A percentile compares a stretch with the other conserved stretches of the same genome.
Conservation (phyloP, 2,329 filamentous ascomycete genomes). For the Exophiala oligosperma region DNA sequence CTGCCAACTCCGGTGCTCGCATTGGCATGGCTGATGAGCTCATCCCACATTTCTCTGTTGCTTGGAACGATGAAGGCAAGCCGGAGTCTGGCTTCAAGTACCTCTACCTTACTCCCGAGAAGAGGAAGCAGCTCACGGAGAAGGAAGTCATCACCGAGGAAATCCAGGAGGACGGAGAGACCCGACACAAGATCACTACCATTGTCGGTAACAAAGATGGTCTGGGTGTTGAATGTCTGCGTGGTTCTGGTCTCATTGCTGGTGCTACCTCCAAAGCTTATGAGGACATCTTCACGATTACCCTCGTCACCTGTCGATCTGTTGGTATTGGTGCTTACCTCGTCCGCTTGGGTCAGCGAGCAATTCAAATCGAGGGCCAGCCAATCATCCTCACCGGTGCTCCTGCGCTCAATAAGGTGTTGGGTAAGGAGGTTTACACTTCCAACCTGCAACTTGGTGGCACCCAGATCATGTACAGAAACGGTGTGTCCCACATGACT, state of each 20-base stretch:
- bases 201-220: slow-evolving; percentile 92
- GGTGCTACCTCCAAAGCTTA: slow-evolving; percentile 96
- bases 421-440: slow-evolving; percentile 97
- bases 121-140: slow-evolving; percentile 82
- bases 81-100: slow-evolving; percentile 95
- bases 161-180: slow-evolving; percentile 82
- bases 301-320: slow-evolving; percentile 94
- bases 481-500: slow-evolving; percentile 98
- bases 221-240: slow-evolving; percentile 94
- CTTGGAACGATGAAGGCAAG: slow-evolving; percentile 82
- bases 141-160: slow-evolving; percentile 85
- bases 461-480: slow-evolving; percentile 99
- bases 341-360: slow-evolving; percentile 95
- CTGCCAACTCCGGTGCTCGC: slow-evolving; percentile 97
- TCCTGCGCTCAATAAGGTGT: slow-evolving; percentile 94
- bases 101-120: slow-evolving; percentile 84
- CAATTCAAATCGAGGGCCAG: slow-evolving; percentile 97
- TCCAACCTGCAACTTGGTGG: slow-evolving; percentile 98
- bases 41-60: slow-evolving; percentile 94
- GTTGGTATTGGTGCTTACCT: slow-evolving; percentile 99
- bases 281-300: slow-evolving; percentile 98
- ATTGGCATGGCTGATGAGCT: slow-evolving; percentile 96
- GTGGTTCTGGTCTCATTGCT: slow-evolving; percentile 95
- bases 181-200: slow-evolving; percentile 89
- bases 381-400: slow-evolving; percentile 98